Conservation (phyloP, 179 eudicot species). For the Beta macrorhiza region DNA sequence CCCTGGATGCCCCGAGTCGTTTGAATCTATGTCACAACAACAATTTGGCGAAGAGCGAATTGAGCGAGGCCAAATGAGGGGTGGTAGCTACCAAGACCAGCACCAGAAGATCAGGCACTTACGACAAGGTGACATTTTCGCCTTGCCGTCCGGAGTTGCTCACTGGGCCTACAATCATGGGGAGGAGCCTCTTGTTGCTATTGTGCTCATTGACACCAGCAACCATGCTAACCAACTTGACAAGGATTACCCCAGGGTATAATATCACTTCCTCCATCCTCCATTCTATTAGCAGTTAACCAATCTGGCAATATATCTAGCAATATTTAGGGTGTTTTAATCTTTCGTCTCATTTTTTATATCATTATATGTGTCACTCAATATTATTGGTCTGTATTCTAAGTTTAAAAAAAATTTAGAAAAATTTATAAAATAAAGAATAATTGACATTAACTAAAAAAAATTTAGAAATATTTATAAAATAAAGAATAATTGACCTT, state of each 20-base stretch:
- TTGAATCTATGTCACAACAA: conserved; percentile 40
- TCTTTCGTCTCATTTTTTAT: not conserved
- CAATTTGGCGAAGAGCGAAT: not conserved
- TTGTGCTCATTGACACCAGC: conserved; percentile 41
- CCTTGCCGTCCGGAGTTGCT: conserved; percentile 59
- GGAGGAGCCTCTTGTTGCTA: conserved; percentile 41
- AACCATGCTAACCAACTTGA: conserved; percentile 74
- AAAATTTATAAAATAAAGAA: no score
- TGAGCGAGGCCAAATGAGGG: conserved; percentile 25
- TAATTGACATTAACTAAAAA: no score
- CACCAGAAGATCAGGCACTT: conserved; percentile 65
- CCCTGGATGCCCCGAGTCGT: conserved; percentile 88
- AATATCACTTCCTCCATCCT: not conserved
- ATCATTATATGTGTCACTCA: not conserved
- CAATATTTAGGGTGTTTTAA: not conserved
- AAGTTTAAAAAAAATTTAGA: no score
- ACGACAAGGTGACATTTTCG: conserved; percentile 58
- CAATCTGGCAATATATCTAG: no score
- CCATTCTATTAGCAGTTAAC: not conserved
- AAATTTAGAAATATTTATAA: no score
- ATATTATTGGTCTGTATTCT: no score
- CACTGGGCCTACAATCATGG: conserved; percentile 76
- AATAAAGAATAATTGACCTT: no score
- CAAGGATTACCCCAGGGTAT: conserved; percentile 43
- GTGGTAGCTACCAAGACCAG: conserved; percentile 43